phyloP scores from a whole-genome alignment of 441 rosid species.

The Adansonia grandidieri region DNA sequence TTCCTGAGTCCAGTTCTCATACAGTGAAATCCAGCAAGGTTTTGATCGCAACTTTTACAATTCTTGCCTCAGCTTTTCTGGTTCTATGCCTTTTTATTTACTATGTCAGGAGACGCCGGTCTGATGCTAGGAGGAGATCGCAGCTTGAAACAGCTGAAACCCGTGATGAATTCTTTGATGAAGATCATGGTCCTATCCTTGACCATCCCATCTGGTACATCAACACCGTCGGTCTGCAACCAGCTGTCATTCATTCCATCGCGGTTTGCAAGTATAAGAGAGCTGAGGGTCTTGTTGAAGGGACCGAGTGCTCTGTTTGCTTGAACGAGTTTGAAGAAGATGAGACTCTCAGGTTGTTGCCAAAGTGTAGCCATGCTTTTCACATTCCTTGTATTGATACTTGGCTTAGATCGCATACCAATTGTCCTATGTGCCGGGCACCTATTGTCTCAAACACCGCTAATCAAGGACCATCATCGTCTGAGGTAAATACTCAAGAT shows the following conservation, averaged over 20 bases:
- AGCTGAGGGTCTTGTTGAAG: conserved; percentile 65
- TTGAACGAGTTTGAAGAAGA: conserved; percentile 63
- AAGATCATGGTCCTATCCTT: conserved; percentile 48
- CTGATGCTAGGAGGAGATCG: conserved; percentile 18
- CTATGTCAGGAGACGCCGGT: conserved; percentile 33
- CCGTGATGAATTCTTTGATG: conserved; percentile 48
- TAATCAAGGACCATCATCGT: conserved; percentile 7
- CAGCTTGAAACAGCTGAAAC: conserved; percentile 11
- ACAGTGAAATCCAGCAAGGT: not conserved
- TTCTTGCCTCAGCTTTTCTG: conserved; percentile 31
- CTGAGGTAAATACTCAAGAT: conserved; percentile 19
- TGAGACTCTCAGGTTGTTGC: conserved; percentile 54
- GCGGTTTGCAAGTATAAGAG: conserved; percentile 56
- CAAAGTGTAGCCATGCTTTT: conserved; percentile 69
- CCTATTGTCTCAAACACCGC: conserved; percentile 39
- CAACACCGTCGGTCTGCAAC: conserved; percentile 62
- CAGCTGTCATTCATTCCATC: conserved; percentile 61
- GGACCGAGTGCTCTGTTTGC: conserved; percentile 68
- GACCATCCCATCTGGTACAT: conserved; percentile 73
- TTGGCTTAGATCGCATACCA: conserved; percentile 65
- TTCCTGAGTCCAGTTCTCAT: not conserved
- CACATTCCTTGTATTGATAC: conserved; percentile 67
- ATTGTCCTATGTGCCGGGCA: conserved; percentile 67
- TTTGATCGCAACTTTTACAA: conserved; percentile 29
- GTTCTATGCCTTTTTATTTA: conserved; percentile 27